Percentiles rank a stretch among this genome's conserved stretches.
phyloP scores from a whole-genome alignment of 257 asterid genomes.

The Solanum clarkiae region DNA sequence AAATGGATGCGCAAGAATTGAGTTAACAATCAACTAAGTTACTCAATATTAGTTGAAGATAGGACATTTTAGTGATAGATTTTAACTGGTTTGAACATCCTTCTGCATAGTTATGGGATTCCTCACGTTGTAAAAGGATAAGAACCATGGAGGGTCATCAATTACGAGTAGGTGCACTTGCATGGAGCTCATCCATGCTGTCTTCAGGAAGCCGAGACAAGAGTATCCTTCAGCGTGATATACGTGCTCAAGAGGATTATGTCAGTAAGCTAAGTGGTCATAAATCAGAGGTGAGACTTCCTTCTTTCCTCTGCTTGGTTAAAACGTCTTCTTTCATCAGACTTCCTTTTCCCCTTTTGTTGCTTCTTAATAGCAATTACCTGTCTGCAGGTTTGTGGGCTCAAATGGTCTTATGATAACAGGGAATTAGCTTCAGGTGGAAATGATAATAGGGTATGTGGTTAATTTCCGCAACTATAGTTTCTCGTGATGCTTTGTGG shows the following conservation, averaged over 20 bases:
- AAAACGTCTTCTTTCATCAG: not conserved
- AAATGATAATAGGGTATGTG: conserved; percentile 76
- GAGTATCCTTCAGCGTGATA: conserved; percentile 82
- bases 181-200: conserved; percentile 74
- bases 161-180: conserved; percentile 82
- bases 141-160: conserved; percentile 98
- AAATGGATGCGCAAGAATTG: not conserved
- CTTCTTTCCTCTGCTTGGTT: not conserved
- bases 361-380: not conserved
- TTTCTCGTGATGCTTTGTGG: not conserved
- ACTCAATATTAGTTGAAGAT: not conserved
- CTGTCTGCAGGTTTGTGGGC: conserved; percentile 74
- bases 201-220: conserved; percentile 97
- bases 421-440: conserved; percentile 98
- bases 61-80: not conserved
- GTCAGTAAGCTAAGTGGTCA: conserved; percentile 88
- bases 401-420: conserved; percentile 95
- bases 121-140: conserved; percentile 73
- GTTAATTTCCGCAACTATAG: not conserved
- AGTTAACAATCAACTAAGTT: not conserved
- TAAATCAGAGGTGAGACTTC: conserved; percentile 74
- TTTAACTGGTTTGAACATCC: not conserved
- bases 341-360: not conserved
- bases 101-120: conserved; percentile 73
- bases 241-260: conserved; percentile 58